phyloP scores from a whole-genome alignment of 495 filamentous ascomycete species.

The Penicillium longicatenatum region DNA sequence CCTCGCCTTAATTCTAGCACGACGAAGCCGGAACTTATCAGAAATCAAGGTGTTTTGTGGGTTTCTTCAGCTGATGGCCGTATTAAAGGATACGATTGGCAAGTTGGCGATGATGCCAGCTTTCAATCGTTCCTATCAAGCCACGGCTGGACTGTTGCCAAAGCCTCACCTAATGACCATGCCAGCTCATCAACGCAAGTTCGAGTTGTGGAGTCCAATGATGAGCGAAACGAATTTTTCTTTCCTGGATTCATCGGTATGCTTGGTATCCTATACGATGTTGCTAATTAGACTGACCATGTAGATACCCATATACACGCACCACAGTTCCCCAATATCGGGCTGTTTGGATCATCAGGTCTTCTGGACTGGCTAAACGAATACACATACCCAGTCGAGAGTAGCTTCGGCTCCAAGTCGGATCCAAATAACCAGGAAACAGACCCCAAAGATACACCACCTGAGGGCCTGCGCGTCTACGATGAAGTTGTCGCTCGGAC shows the following conservation, averaged over 20 bases:
- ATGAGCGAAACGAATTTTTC: slow-evolving; percentile 65
- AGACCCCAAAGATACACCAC: slow-evolving; percentile 30
- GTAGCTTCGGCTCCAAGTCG: slow-evolving; percentile 53
- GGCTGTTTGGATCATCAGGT: slow-evolving; percentile 87
- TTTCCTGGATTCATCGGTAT: slow-evolving; percentile 92
- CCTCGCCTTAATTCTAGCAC: slow-evolving; percentile 26
- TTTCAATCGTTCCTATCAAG: slow-evolving; percentile 45
- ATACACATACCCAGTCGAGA: slow-evolving; percentile 95
- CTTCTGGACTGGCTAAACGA: slow-evolving; percentile 88
- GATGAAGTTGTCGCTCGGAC: slow-evolving; percentile 72
- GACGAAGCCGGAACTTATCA: slow-evolving; percentile 28
- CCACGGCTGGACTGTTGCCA: slow-evolving; percentile 43
- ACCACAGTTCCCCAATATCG: slow-evolving; percentile 88
- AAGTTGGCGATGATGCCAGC: slow-evolving; percentile 34
- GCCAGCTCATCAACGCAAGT: slow-evolving; percentile 10
- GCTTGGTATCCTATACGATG: slow-evolving; percentile 1
- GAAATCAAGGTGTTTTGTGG: slow-evolving; percentile 60
- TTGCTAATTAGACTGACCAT: slow-evolving; percentile 7
- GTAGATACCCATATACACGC: slow-evolving; percentile 94
- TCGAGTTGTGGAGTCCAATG: slow-evolving; percentile 33
- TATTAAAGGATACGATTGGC: slow-evolving; percentile 53
- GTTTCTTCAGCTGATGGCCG: slow-evolving; percentile 63
- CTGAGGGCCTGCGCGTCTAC: slow-evolving; percentile 63
- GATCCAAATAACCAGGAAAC: slow-evolving; percentile 17
- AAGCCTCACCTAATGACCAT: slow-evolving; percentile 1